Percentiles rank a stretch among this genome's conserved stretches.
Evolutionary conservation across 1,139 yeast species (phyloP).

Genomic region (Meyerozyma elateridarum): DNA sequence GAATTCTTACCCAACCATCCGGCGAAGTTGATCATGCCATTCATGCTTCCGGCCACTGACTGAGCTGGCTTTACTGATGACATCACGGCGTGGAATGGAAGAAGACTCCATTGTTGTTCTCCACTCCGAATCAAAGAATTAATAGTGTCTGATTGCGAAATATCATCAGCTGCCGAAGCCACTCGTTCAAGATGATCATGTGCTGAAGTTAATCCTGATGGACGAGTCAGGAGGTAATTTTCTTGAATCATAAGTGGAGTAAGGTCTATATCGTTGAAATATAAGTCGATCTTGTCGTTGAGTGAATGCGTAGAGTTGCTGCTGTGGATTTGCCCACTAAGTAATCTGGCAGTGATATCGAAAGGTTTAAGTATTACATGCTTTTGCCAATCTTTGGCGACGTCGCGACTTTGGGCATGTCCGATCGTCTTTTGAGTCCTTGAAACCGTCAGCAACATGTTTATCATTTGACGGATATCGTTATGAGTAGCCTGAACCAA

Average conservation of each 20-base stretch:
- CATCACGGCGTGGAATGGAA: conserved; percentile 88
- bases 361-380: conserved; percentile 89
- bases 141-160: conserved; percentile 75
- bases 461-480: conserved; percentile 93
- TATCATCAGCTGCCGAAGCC: conserved; percentile 79
- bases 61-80: conserved; percentile 83
- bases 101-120: conserved; percentile 92
- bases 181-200: conserved; percentile 56
- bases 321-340: conserved; percentile 59
- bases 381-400: conserved; percentile 78
- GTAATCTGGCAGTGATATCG: conserved; percentile 73
- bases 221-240: conserved; percentile 70
- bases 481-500: conserved; percentile 81
- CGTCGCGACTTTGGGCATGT: conserved; percentile 42
- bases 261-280: conserved; percentile 92
- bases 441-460: conserved; percentile 78
- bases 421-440: conserved; percentile 63
- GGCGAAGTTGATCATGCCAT: conserved; percentile 73
- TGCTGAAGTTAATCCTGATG: conserved; percentile 36
- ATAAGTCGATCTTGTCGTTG: conserved; percentile 81
- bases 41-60: conserved; percentile 66
- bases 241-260: conserved; percentile 96
- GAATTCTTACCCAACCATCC: conserved; percentile 91
- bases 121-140: conserved; percentile 81
- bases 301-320: conserved; percentile 51